Conservation (phyloP, 352 stramenopile genomes). For the Nothophytophthora sp. region DNA sequence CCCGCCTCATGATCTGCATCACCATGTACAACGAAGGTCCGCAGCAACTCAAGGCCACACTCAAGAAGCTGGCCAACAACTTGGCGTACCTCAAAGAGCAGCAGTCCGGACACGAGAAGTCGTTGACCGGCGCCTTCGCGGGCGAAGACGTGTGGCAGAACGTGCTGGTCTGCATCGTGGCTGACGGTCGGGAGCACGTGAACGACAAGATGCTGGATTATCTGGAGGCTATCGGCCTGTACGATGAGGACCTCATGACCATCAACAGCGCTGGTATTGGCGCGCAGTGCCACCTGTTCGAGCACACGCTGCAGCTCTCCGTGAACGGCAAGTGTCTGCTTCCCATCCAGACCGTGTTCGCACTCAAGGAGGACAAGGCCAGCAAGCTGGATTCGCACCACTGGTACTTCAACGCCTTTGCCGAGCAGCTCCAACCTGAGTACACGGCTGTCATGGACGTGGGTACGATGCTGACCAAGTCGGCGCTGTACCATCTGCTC, state of each 20-base stretch:
- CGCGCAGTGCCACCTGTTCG: constrained; percentile 83
- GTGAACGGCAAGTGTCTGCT: constrained; percentile 70
- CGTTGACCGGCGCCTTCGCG: constrained; percentile 41
- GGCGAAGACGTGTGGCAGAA: constrained; percentile 83
- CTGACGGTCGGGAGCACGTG: constrained; percentile 74
- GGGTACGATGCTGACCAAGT: constrained; percentile 83
- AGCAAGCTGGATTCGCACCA: constrained; percentile 87
- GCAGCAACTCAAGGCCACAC: constrained; percentile 64
- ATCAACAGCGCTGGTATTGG: constrained; percentile 86
- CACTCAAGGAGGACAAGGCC: constrained; percentile 80
- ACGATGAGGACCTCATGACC: constrained; percentile 84
- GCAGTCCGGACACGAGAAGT: constrained; percentile 28
- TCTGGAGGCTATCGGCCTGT: constrained; percentile 67
- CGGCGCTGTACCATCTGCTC: constrained; percentile 75
- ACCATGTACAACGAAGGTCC: constrained; percentile 87
- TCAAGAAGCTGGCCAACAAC: constrained; percentile 86
- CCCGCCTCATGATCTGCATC: constrained; percentile 84
- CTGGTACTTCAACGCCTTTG: constrained; percentile 86
- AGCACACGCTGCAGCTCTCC: constrained; percentile 79
- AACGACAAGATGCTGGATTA: constrained; percentile 85
- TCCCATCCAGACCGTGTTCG: constrained; percentile 80
- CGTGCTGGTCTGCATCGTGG: constrained; percentile 79
- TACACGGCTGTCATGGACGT: constrained; percentile 87
- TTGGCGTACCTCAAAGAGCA: constrained; percentile 69
- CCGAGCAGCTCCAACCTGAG: constrained; percentile 82